These are phyloP conservation scores for Papilionanthe hybrid DNA, from an alignment of 116 monocot genomes.

Conservation along the genomic window DNA sequence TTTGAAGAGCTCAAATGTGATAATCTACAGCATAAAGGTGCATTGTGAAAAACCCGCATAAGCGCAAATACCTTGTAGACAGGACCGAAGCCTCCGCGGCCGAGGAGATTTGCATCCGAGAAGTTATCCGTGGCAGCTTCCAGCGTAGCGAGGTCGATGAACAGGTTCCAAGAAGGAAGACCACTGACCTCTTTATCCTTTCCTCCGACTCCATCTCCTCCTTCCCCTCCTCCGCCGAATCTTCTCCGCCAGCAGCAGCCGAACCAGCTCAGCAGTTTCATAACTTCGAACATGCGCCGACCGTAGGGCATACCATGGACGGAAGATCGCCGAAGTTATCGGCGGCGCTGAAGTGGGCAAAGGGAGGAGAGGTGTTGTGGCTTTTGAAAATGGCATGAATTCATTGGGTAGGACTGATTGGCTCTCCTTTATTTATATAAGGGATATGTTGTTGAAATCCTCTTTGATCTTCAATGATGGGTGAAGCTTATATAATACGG, in stretches of 20 bases:
- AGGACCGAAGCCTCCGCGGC: slow-evolving; percentile 72
- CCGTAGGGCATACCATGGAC: neutral
- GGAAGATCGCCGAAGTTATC: neutral
- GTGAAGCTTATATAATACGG: no score
- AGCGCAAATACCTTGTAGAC: slow-evolving; percentile 56
- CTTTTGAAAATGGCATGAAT: neutral
- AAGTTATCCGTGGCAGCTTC: slow-evolving; percentile 60
- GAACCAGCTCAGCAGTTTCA: slow-evolving; percentile 14
- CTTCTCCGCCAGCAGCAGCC: slow-evolving; percentile 11
- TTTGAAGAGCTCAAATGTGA: neutral
- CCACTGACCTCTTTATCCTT: slow-evolving; percentile 15
- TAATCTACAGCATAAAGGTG: neutral
- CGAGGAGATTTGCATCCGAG: slow-evolving; percentile 62
- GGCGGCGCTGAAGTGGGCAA: neutral
- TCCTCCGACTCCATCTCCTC: neutral
- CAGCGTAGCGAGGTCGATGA: slow-evolving; percentile 41
- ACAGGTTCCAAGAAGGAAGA: slow-evolving; percentile 4
- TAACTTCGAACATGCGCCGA: neutral
- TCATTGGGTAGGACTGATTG: neutral
- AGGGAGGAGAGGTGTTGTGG: neutral
- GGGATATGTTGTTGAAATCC: no score
- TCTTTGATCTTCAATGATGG: no score
- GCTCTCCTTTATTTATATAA: no score
- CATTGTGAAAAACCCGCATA: neutral
- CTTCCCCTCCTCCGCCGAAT: neutral